Conservation (phyloP, 495 filamentous ascomycete genomes). For the Hyaloscypha finlandica region DNA sequence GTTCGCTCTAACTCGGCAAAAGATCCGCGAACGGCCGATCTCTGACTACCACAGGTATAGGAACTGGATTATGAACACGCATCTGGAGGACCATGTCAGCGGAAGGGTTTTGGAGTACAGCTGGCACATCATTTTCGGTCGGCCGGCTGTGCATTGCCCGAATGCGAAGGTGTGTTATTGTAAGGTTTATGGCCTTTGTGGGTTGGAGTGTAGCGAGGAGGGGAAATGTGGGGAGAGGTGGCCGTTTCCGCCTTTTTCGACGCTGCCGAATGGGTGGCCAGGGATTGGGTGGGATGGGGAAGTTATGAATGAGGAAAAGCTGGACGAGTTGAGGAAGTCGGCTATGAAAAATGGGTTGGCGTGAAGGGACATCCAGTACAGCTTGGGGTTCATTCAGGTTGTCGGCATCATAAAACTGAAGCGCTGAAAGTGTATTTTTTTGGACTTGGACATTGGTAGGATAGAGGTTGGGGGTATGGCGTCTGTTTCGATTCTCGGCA, state of each 20-base stretch:
- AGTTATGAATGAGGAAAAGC: neutral
- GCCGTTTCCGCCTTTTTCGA: conserved; percentile 35
- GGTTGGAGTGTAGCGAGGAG: conserved; percentile 37
- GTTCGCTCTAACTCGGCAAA: conserved; percentile 61
- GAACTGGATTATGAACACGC: conserved; percentile 62
- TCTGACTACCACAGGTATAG: conserved; percentile 57
- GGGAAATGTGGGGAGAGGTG: conserved; percentile 33
- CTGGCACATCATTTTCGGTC: conserved; percentile 68
- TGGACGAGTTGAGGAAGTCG: neutral
- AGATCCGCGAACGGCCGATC: conserved; percentile 49
- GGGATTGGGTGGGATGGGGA: conserved; percentile 38
- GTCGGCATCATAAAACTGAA: neutral
- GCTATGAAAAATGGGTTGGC: neutral
- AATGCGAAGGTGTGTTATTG: conserved; percentile 61
- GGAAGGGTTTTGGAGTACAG: conserved; percentile 70
- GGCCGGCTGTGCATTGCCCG: conserved; percentile 56
- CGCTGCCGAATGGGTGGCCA: conserved; percentile 36
- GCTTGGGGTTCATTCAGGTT: neutral
- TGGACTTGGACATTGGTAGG: neutral
- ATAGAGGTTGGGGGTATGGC: neutral
- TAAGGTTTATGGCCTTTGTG: conserved; percentile 61
- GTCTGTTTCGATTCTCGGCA: neutral
- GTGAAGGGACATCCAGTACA: neutral
- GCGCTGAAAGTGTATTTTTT: neutral
- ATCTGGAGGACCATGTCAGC: conserved; percentile 56